A percentile compares a stretch with the other conserved stretches of the same genome.
Evolutionary conservation across 1,139 yeast species (phyloP).

Genomic region (Saccharomycopsis hybrid): DNA sequence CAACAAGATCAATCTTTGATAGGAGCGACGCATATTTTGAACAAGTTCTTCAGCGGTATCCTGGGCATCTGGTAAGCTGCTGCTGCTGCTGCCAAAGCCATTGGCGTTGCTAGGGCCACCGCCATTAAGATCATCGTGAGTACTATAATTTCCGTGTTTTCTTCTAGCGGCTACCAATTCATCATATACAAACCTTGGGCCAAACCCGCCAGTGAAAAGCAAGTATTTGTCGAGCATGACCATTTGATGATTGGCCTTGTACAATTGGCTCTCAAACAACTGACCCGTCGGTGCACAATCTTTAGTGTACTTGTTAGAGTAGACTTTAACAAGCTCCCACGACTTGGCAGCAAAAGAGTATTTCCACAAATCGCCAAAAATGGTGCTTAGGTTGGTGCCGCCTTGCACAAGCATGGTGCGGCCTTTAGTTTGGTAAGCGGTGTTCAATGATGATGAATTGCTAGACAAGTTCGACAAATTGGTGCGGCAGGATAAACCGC

Average conservation of each 20-base stretch:
- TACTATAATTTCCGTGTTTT: not conserved
- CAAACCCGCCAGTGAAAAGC: slow-evolving; percentile 14
- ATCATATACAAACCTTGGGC: not conserved
- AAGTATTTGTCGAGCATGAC: slow-evolving; percentile 14
- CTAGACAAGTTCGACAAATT: not conserved
- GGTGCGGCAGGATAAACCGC: too few relatives aligned
- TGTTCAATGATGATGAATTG: not conserved
- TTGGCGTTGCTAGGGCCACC: too few relatives aligned
- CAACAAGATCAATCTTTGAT: slow-evolving; percentile 9
- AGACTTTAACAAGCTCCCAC: slow-evolving; percentile 29
- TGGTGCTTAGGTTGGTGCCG: slow-evolving; percentile 36
- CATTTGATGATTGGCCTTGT: slow-evolving; percentile 11
- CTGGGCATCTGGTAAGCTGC: slow-evolving; percentile 11
- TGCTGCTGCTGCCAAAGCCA: too few relatives aligned
- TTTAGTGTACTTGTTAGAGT: slow-evolving; percentile 5
- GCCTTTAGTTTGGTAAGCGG: not conserved
- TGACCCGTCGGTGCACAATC: slow-evolving; percentile 2
- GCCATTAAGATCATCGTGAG: slow-evolving; percentile 1
- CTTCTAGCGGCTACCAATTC: slow-evolving; percentile 3
- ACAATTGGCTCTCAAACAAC: slow-evolving; percentile 1
- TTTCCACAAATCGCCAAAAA: slow-evolving; percentile 43
- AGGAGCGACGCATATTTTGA: not conserved
- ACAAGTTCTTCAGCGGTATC: slow-evolving; percentile 8
- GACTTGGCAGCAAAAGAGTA: slow-evolving; percentile 36
- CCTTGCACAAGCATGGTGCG: slow-evolving; percentile 35